Evolutionary conservation across 2,329 filamentous ascomycete species (phyloP).

Genomic region (Stromatinia cepivora): DNA sequence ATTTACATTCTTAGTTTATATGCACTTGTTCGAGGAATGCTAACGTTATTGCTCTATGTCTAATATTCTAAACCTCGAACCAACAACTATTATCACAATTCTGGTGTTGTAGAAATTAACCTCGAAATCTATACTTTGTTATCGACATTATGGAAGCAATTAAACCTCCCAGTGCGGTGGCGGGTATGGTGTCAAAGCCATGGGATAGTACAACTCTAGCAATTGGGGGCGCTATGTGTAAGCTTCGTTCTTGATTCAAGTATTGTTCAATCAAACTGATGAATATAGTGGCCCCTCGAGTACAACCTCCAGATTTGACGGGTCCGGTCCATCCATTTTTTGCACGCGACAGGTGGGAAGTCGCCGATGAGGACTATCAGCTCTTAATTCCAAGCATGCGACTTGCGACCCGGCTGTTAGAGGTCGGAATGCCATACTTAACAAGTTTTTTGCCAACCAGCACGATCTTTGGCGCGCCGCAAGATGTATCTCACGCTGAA

Average conservation of each 20-base stretch:
- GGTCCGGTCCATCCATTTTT: slow-evolving; percentile 28
- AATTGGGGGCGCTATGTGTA: slow-evolving; percentile 13
- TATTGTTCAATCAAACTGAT: not conserved
- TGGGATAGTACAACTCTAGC: slow-evolving; percentile 18
- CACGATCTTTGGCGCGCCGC: slow-evolving; percentile 16
- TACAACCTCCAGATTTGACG: slow-evolving; percentile 19
- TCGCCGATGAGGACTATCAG: slow-evolving; percentile 30
- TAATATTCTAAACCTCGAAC: not conserved
- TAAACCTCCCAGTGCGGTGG: not conserved
- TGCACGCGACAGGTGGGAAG: slow-evolving; percentile 28
- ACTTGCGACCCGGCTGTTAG: slow-evolving; percentile 33
- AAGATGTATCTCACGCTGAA: not conserved
- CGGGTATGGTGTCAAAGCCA: slow-evolving; percentile 1
- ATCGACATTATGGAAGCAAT: not conserved
- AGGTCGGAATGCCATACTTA: slow-evolving; percentile 33
- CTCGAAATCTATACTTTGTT: not conserved
- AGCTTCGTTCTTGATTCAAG: not conserved
- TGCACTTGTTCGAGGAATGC: not conserved
- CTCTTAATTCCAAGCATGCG: slow-evolving; percentile 34
- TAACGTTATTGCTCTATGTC: not conserved
- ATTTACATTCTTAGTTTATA: not conserved
- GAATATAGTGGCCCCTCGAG: not conserved
- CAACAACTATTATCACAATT: not conserved
- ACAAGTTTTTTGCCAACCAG: slow-evolving; percentile 32
- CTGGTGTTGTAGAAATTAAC: not conserved